Evolutionary conservation across 345 rosid species (phyloP), one percentile per base, ranked within the genome.

Genomic region (Brassica incana): DNA sequence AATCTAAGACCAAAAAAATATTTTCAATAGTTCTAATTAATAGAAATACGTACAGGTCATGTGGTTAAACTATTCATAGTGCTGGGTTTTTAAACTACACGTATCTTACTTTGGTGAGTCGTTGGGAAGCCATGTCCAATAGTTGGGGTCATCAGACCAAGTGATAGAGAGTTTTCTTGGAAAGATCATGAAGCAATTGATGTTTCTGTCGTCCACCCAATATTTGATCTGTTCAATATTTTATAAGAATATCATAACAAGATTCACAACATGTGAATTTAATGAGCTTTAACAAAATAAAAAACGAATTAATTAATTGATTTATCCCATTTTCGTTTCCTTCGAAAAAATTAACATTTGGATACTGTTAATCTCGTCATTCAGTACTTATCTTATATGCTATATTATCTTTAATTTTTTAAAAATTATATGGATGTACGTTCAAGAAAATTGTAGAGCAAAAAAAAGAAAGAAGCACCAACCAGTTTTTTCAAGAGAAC

Each of bases 181-280:
- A 80, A 79, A 88, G 83, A 91, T n/a, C 86, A 87, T 85, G 85
- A 90, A 86, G 84, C 91, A 82, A 78, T 88, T 90, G 78, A 61
- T 74, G 69, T 84, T 83, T 40, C 69, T 72, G 83, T 84, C 83
- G 20, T 91, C 91, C 56, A 88, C 84, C 92, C 88, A 82, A 35
- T 85, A 86, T 74, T 85, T 87, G 83, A 85, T 85, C 87, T 71
- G 64, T 61, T 67, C 5, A 58, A 38, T 73, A 64, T 50, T 8
- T 65, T 67, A 5, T 66, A 66, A 9, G 36, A 58, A 71, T 68
- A 36, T 36, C 43, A 35, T 6, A 9, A 36, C 45, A 38, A 38
- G 10, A 38, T 59, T 32, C 20, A 56, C n/a, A 35, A 40, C 14
- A 64, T 36, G 18, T 35, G 8, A 5, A 52, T 65, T 15, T 36